These are phyloP conservation scores for Magnolia changhungtana DNA, from an alignment of 164 flowering plant species.

Conservation along the genomic window DNA sequence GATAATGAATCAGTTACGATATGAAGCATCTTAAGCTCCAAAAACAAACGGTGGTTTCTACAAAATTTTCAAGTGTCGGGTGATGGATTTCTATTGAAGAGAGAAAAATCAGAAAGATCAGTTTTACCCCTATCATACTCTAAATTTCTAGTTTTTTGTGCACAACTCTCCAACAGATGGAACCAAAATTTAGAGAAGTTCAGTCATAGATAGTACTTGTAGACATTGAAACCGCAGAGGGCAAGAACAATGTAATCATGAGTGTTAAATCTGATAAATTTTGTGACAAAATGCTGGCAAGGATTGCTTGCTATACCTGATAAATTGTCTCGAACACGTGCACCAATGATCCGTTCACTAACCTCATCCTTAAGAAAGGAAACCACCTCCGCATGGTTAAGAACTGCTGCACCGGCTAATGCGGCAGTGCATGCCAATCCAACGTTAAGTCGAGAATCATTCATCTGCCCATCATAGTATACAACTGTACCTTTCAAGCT, in stretches of 20 bases:
- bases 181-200: too few relatives aligned
- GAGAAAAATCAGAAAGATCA: too few relatives aligned
- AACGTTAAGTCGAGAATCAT: constrained; percentile 92
- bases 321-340: constrained; percentile 68
- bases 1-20: too few relatives aligned
- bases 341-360: constrained; percentile 68
- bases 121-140: too few relatives aligned
- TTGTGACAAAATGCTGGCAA: neutral
- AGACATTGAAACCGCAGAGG: too few relatives aligned
- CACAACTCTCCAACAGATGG: too few relatives aligned
- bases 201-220: too few relatives aligned
- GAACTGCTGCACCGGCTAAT: constrained; percentile 93
- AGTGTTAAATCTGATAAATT: neutral
- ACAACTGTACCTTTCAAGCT: constrained; percentile 91
- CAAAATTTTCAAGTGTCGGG: too few relatives aligned
- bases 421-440: constrained; percentile 95
- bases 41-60: too few relatives aligned
- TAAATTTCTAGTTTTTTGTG: too few relatives aligned
- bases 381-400: constrained; percentile 92
- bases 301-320: constrained; percentile 47
- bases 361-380: constrained; percentile 73
- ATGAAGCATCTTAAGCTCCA: too few relatives aligned
- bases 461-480: constrained; percentile 98
- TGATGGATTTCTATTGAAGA: too few relatives aligned
- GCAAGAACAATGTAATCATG: neutral